These are phyloP conservation scores for Colletotrichum sp. DNA, from an alignment of 2,329 filamentous ascomycete genomes.

Conservation along the genomic window DNA sequence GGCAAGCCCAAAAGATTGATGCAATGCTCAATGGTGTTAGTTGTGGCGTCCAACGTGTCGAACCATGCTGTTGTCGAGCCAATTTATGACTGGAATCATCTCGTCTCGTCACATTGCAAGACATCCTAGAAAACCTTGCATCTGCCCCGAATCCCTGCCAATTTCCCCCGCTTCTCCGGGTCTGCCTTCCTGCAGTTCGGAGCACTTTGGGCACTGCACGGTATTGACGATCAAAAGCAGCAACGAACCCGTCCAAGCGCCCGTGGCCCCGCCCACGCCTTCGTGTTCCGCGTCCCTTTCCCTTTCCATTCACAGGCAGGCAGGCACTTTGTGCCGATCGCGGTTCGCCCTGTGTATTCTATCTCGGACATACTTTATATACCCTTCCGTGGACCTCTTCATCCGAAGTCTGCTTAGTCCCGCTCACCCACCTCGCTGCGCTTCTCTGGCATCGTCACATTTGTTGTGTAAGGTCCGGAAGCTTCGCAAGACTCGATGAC, in stretches of 20 bases:
- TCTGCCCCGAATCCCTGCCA: not conserved
- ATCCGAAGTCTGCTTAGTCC: not conserved
- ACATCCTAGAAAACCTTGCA: not conserved
- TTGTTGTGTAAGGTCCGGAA: not conserved
- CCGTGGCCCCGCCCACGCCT: not conserved
- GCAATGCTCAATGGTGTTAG: not conserved
- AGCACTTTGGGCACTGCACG: not conserved
- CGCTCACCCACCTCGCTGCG: not conserved
- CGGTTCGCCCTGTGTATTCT: not conserved
- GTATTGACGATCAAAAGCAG: not conserved
- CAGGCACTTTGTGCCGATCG: not conserved
- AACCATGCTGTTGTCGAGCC: not conserved
- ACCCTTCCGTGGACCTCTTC: not conserved
- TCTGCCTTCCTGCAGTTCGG: not conserved
- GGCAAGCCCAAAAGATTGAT: not conserved
- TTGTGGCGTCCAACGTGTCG: constrained; percentile 16
- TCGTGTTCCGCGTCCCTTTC: not conserved
- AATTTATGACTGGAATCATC: not conserved
- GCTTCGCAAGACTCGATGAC: not conserved
- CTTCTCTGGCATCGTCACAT: not conserved
- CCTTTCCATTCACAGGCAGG: not conserved
- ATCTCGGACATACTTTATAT: not conserved
- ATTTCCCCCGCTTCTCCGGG: not conserved
- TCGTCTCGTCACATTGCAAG: not conserved
- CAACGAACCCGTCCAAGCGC: not conserved